Conservation (phyloP, 2,329 filamentous ascomycete genomes). For the Coniella vitis region DNA sequence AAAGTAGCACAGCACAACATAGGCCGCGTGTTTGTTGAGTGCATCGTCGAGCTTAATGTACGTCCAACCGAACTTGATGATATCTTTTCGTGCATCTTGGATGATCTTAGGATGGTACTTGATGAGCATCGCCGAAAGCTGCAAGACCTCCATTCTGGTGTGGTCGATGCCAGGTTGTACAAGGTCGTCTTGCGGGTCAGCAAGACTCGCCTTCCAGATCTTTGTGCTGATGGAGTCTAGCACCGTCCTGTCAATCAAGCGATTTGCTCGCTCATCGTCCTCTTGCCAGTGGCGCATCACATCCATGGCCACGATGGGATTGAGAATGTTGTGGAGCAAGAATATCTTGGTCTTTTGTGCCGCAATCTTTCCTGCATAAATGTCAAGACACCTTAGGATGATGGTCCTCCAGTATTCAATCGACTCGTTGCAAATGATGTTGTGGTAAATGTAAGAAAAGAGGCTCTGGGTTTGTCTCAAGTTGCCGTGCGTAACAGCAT, state of each 20-base stretch:
- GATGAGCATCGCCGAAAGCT: constrained; percentile 88
- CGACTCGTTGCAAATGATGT: constrained; percentile 77
- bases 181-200: constrained; percentile 76
- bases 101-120: constrained; percentile 89
- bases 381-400: constrained; percentile 77
- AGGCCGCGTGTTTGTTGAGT: constrained; percentile 97
- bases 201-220: constrained; percentile 85
- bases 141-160: constrained; percentile 89
- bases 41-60: constrained; percentile 98
- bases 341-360: constrained; percentile 92
- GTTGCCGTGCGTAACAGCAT: constrained; percentile 75
- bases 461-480: constrained; percentile 71
- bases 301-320: constrained; percentile 95
- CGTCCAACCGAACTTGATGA: constrained; percentile 99
- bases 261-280: constrained; percentile 40
- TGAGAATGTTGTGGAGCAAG: constrained; percentile 83
- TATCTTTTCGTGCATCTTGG: constrained; percentile 89
- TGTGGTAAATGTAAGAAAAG: constrained; percentile 74
- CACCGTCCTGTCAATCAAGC: constrained; percentile 77
- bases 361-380: constrained; percentile 71
- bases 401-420: constrained; percentile 80
- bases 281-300: constrained; percentile 75
- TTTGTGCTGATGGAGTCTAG: constrained; percentile 87
- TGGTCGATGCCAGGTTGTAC: constrained; percentile 86
- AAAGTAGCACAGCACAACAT: constrained; percentile 95